Conservation (phyloP, 805 yeast species). For the Yueomyces sp. region DNA sequence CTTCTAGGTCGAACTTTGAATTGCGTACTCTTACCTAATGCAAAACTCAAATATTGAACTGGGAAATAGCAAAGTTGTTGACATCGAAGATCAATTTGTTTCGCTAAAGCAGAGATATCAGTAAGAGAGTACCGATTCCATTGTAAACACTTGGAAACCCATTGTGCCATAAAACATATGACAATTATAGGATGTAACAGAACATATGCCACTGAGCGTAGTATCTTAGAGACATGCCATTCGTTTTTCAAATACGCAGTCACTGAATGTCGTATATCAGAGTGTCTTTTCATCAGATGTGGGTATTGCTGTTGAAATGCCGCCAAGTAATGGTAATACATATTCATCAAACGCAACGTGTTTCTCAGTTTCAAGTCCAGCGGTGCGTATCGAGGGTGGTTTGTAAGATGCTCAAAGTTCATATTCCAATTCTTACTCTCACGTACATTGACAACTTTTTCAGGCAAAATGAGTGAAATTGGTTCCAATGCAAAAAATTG, state of each 20-base stretch:
- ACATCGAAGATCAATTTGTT: slow-evolving; percentile 66
- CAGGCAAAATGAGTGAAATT: slow-evolving; percentile 42
- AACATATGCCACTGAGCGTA: not conserved
- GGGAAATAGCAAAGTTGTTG: slow-evolving; percentile 73
- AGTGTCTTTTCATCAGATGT: not conserved
- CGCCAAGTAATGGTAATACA: slow-evolving; percentile 11
- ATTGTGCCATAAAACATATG: slow-evolving; percentile 8
- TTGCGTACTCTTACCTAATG: slow-evolving; percentile 7
- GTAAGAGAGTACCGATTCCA: slow-evolving; percentile 8
- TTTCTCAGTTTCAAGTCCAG: slow-evolving; percentile 6
- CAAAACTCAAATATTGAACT: slow-evolving; percentile 51
- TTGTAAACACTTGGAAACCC: slow-evolving; percentile 9
- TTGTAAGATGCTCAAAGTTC: not conserved
- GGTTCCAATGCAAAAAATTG: slow-evolving; percentile 73
- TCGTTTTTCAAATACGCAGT: too few species aligned
- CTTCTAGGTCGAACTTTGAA: slow-evolving; percentile 8
- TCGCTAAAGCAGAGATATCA: slow-evolving; percentile 44
- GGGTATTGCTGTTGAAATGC: slow-evolving; percentile 9
- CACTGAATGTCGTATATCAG: not conserved
- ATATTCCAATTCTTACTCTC: slow-evolving; percentile 2
- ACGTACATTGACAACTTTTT: slow-evolving; percentile 6
- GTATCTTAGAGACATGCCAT: too few species aligned
- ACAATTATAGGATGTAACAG: slow-evolving; percentile 2
- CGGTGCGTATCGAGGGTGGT: slow-evolving; percentile 7
- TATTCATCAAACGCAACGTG: slow-evolving; percentile 12